These are phyloP conservation scores for Echeveria elegans DNA, from an alignment of 164 flowering plant genomes.

Conservation along the genomic window DNA sequence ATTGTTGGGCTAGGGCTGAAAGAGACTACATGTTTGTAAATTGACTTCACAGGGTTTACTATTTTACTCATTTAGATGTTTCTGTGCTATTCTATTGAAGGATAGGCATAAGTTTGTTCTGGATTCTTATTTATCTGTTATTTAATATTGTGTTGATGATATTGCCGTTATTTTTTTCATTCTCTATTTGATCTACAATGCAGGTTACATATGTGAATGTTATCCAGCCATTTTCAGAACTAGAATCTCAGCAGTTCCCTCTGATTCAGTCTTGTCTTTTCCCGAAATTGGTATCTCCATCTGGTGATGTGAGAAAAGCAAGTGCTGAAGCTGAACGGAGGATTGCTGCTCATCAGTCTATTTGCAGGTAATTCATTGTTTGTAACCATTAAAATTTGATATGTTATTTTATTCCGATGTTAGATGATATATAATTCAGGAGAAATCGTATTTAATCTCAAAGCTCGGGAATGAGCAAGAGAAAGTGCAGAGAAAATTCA, in stretches of 20 bases:
- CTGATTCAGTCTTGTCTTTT: constrained; percentile 71
- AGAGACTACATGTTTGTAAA: too few relatives aligned
- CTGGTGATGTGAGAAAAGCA: constrained; percentile 71
- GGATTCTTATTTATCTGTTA: not conserved
- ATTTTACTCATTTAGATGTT: too few relatives aligned
- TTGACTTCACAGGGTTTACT: too few relatives aligned
- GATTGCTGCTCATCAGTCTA: constrained; percentile 56
- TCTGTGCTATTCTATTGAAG: too few relatives aligned
- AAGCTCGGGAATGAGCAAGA: not conserved
- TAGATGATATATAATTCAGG: too few relatives aligned
- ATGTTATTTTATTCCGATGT: too few relatives aligned
- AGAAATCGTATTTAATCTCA: not conserved
- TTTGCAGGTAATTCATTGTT: constrained; percentile 53
- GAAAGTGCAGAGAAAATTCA: too few relatives aligned
- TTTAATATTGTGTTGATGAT: not conserved
- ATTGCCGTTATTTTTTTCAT: not conserved
- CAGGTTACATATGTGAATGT: constrained; percentile 68
- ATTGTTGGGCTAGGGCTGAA: too few relatives aligned
- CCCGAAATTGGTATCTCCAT: constrained; percentile 61
- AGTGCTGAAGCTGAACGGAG: constrained; percentile 84
- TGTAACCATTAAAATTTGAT: not conserved
- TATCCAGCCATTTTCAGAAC: constrained; percentile 64
- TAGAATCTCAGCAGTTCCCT: constrained; percentile 76
- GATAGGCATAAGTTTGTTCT: too few relatives aligned
- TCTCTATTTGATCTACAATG: constrained; percentile 8